These are phyloP conservation scores for Diphasiastrum complanatum DNA, from an alignment of 83 land plant species.

Conservation along the genomic window DNA sequence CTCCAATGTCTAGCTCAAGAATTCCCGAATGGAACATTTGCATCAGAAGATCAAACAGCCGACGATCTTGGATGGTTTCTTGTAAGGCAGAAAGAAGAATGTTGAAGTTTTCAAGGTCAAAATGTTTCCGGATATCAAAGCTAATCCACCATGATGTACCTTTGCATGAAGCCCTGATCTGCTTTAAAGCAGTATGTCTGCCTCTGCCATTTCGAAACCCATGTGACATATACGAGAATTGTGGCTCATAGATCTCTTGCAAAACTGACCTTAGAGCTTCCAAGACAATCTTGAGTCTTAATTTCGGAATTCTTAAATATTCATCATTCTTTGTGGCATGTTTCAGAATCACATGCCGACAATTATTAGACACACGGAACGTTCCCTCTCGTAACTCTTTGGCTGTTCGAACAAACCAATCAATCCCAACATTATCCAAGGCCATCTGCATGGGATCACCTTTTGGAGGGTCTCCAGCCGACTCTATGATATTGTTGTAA, in stretches of 20 bases:
- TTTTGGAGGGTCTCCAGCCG: neutral
- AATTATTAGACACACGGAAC: constrained; percentile 33
- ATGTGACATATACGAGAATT: constrained; percentile 46
- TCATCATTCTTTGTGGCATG: constrained; percentile 21
- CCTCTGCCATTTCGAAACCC: constrained; percentile 49
- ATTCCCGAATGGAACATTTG: constrained; percentile 38
- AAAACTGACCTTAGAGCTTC: constrained; percentile 56
- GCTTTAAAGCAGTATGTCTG: constrained; percentile 57
- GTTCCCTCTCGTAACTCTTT: constrained; percentile 18
- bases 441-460: neutral
- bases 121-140: constrained; percentile 30
- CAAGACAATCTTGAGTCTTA: constrained; percentile 53
- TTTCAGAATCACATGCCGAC: constrained; percentile 23
- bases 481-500: constrained; percentile 22
- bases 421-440: constrained; percentile 12
- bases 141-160: constrained; percentile 67
- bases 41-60: constrained; percentile 32
- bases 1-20: constrained; percentile 45
- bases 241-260: constrained; percentile 44
- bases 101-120: constrained; percentile 27
- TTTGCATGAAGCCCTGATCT: constrained; percentile 39
- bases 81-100: constrained; percentile 30
- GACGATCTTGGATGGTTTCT: constrained; percentile 44
- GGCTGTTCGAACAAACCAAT: constrained; percentile 26
- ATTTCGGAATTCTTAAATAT: constrained; percentile 34